Conservation (phyloP, 306 rosid species). For the Acacia confusa region DNA sequence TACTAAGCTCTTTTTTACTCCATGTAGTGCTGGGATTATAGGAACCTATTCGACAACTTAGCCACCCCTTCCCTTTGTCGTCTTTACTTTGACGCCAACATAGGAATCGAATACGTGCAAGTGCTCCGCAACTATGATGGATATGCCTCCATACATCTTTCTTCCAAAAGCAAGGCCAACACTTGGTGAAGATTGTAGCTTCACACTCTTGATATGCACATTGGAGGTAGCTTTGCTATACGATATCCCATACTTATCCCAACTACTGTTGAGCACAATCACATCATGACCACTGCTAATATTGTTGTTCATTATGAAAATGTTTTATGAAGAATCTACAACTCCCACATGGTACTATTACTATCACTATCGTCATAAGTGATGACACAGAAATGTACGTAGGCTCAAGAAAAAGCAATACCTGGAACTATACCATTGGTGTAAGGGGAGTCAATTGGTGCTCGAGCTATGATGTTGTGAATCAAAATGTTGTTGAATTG, state of each 20-base stretch:
- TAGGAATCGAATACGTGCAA: constrained; percentile 43
- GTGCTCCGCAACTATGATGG: constrained; percentile 38
- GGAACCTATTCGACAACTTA: too few species aligned
- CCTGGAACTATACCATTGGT: constrained; percentile 79
- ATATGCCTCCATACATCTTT: constrained; percentile 75
- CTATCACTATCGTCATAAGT: neutral
- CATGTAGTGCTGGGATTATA: too few species aligned
- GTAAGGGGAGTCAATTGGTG: constrained; percentile 56
- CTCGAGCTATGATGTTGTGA: constrained; percentile 47
- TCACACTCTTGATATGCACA: constrained; percentile 48
- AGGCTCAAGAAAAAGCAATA: constrained; percentile 15
- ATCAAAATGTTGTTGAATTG: constrained; percentile 51
- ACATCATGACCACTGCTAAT: constrained; percentile 62
- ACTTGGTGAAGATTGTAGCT: constrained; percentile 49
- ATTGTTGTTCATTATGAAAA: constrained; percentile 63
- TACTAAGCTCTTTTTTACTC: too few species aligned
- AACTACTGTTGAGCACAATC: constrained; percentile 67
- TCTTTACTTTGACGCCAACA: constrained; percentile 52
- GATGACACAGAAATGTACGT: neutral
- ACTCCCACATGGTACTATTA: neutral
- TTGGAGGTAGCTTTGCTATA: constrained; percentile 49
- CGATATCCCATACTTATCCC: constrained; percentile 68
- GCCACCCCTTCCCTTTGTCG: constrained; percentile 67
- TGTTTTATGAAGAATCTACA: constrained; percentile 59
- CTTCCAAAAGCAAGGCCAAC: constrained; percentile 61